These are phyloP conservation scores for Ophiostoma ips DNA, from an alignment of 2,329 filamentous ascomycete species.

Conservation along the genomic window DNA sequence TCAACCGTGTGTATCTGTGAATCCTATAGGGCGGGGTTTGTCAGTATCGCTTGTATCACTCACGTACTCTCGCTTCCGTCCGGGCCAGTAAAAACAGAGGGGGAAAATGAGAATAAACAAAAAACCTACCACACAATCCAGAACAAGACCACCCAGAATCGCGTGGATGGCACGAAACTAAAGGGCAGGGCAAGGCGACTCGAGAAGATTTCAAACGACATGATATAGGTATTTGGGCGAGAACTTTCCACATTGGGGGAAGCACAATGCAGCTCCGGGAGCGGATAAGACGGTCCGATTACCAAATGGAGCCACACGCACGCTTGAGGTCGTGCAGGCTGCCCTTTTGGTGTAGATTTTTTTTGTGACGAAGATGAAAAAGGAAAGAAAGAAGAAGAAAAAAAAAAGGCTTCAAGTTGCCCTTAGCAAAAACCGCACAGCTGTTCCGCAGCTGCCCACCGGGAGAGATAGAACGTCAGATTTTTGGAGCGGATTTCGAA, in stretches of 20 bases:
- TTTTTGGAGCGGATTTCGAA: too few relatives aligned
- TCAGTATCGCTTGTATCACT: not conserved
- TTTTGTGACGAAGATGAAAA: too few relatives aligned
- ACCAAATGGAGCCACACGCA: too few relatives aligned
- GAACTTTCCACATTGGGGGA: not conserved
- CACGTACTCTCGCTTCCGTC: not conserved
- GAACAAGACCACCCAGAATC: conserved; percentile 31
- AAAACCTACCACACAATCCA: conserved; percentile 31
- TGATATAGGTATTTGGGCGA: conserved; percentile 2
- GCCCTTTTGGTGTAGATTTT: too few relatives aligned
- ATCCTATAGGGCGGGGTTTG: conserved; percentile 43
- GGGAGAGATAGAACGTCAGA: too few relatives aligned
- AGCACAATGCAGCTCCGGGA: not conserved
- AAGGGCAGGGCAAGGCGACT: not conserved
- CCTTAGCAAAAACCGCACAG: too few relatives aligned
- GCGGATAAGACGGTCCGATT: not conserved
- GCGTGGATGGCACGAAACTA: conserved; percentile 23
- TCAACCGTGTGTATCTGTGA: conserved; percentile 73
- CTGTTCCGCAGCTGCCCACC: too few relatives aligned
- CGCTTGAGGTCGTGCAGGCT: too few relatives aligned
- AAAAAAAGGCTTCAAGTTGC: too few relatives aligned
- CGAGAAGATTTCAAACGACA: conserved; percentile 3
- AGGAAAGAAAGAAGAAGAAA: too few relatives aligned
- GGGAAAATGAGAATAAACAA: not conserved
- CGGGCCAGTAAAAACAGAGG: not conserved